Conservation (phyloP, 768 basidiomycete genomes). For the Stropharia rugosoannulata region DNA sequence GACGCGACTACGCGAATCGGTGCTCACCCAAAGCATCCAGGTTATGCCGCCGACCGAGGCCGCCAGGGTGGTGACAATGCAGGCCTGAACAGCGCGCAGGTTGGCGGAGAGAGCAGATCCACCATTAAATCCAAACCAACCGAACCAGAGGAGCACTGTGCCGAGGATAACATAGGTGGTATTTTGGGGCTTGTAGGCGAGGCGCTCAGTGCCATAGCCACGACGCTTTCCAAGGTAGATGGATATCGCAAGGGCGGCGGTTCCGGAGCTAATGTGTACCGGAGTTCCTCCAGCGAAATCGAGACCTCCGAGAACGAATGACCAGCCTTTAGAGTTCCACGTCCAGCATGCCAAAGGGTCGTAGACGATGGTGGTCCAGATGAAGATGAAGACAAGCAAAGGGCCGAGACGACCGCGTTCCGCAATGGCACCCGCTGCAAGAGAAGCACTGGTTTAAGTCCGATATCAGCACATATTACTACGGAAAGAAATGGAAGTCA, state of each 20-base stretch:
- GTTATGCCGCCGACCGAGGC: constrained; percentile 86
- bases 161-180: constrained; percentile 92
- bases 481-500: constrained; percentile 2
- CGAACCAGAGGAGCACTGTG: constrained; percentile 92
- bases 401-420: constrained; percentile 88
- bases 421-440: constrained; percentile 90
- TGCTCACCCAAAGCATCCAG: constrained; percentile 85
- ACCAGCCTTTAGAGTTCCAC: constrained; percentile 84
- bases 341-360: constrained; percentile 97
- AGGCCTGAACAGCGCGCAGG: constrained; percentile 82
- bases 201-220: constrained; percentile 87
- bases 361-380: constrained; percentile 89
- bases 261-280: constrained; percentile 94
- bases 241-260: constrained; percentile 88
- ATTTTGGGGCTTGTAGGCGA: constrained; percentile 94
- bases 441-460: constrained; percentile 57
- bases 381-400: constrained; percentile 84
- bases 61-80: constrained; percentile 92
- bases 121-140: constrained; percentile 96
- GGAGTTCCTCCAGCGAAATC: constrained; percentile 97
- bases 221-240: constrained; percentile 88
- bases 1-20: background rate
- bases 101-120: constrained; percentile 90
- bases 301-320: constrained; percentile 75
- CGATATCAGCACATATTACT: constrained; percentile 11